Conservation (phyloP, 2,329 filamentous ascomycete genomes). For the Penicillium psychrosexuale region DNA sequence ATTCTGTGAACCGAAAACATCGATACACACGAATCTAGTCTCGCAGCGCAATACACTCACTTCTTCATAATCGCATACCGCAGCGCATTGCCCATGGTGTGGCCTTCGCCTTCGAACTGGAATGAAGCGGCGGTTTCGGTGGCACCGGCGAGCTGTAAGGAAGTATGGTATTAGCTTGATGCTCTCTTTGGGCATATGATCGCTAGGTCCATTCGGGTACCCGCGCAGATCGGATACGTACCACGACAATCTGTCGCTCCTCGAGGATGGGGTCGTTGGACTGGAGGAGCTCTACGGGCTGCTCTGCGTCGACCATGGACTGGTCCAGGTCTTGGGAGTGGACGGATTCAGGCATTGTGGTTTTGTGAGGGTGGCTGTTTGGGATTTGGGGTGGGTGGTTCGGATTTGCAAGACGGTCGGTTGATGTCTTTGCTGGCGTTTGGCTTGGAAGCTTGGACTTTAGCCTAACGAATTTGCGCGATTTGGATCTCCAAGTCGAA, state of each 20-base stretch:
- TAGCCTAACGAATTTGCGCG: neutral
- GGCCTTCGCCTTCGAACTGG: conserved; percentile 88
- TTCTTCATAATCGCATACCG: conserved; percentile 99
- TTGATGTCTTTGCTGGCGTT: neutral
- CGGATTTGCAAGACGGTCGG: neutral
- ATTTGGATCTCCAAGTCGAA: conserved; percentile 3
- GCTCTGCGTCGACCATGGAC: conserved; percentile 40
- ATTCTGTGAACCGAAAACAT: neutral
- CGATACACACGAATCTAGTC: neutral
- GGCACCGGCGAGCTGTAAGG: conserved; percentile 71
- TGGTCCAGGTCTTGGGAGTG: conserved; percentile 38
- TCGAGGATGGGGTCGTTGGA: conserved; percentile 23
- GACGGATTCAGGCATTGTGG: conserved; percentile 39
- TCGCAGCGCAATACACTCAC: conserved; percentile 51
- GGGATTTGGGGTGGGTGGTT: neutral
- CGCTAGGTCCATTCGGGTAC: neutral
- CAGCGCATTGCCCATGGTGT: conserved; percentile 91
- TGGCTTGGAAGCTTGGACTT: neutral
- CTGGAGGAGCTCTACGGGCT: neutral
- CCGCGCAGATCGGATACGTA: conserved; percentile 35
- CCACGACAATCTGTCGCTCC: conserved; percentile 61
- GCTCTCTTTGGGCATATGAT: neutral
- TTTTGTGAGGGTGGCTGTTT: neutral
- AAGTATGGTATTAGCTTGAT: neutral
- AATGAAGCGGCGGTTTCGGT: conserved; percentile 87